Conservation (phyloP, 2,329 filamentous ascomycete species). For the Cadophora sp. region DNA sequence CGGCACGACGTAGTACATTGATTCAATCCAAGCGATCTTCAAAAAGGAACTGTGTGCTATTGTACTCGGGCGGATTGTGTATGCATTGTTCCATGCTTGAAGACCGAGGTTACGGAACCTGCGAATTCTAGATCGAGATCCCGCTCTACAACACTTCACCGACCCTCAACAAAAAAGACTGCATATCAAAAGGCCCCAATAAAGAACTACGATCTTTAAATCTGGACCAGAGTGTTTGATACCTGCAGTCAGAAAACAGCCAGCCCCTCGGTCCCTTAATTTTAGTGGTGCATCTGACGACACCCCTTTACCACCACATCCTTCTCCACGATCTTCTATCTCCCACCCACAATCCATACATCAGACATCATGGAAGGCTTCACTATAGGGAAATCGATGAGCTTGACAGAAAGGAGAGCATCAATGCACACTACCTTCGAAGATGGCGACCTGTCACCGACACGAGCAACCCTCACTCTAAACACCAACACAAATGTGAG, state of each 20-base stretch:
- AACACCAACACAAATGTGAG: conserved; percentile 50
- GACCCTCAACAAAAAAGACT: background rate
- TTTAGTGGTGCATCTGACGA: background rate
- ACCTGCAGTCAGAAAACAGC: background rate
- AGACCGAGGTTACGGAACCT: background rate
- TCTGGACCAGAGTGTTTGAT: background rate
- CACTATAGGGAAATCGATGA: conserved; percentile 52
- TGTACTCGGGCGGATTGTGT: background rate
- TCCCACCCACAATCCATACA: background rate
- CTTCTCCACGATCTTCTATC: background rate
- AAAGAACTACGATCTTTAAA: conserved; percentile 3
- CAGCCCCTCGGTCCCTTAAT: background rate
- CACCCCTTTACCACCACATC: background rate
- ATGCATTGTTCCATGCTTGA: background rate
- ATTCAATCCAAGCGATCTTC: background rate
- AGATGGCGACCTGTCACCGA: conserved; percentile 49
- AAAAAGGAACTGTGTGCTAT: background rate
- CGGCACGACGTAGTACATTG: background rate
- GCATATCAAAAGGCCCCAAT: background rate
- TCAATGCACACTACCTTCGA: conserved; percentile 56
- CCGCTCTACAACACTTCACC: background rate
- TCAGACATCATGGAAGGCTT: conserved; percentile 41
- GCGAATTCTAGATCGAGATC: background rate
- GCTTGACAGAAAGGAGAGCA: conserved; percentile 67
- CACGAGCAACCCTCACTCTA: conserved; percentile 52